These are phyloP conservation scores for Astraeus odoratus DNA, from an alignment of 768 basidiomycete genomes.

Conservation along the genomic window DNA sequence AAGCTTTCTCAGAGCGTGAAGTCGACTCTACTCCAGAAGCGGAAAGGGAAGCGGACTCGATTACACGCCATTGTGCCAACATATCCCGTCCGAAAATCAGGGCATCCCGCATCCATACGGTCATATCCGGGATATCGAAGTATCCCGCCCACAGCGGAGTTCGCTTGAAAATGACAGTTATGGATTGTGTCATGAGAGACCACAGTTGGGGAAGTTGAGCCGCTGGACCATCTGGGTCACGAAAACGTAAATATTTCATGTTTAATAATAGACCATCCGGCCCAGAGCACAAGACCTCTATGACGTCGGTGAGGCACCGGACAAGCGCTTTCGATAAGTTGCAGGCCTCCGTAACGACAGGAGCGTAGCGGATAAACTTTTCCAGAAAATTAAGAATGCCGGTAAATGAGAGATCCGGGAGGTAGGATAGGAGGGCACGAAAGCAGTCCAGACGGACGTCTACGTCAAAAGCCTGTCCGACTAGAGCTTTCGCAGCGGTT, in stretches of 20 bases:
- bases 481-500: slow-evolving; percentile 67
- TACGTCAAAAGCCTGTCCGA: slow-evolving; percentile 83
- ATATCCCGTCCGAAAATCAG: slow-evolving; percentile 88
- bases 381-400: slow-evolving; percentile 66
- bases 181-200: slow-evolving; percentile 71
- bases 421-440: slow-evolving; percentile 63
- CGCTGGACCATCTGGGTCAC: slow-evolving; percentile 39
- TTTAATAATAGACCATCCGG: slow-evolving; percentile 66
- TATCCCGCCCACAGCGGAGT: slow-evolving; percentile 79
- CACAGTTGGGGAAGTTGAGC: slow-evolving; percentile 65
- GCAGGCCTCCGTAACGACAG: slow-evolving; percentile 75
- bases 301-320: slow-evolving; percentile 85
- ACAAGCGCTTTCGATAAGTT: slow-evolving; percentile 86
- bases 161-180: slow-evolving; percentile 78
- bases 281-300: slow-evolving; percentile 77
- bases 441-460: slow-evolving; percentile 87
- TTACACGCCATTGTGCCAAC: slow-evolving; percentile 69
- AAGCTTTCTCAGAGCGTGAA: slow-evolving; percentile 23
- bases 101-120: slow-evolving; percentile 97
- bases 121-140: slow-evolving; percentile 80
- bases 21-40: slow-evolving; percentile 16
- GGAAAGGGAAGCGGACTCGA: slow-evolving; percentile 54
- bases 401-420: slow-evolving; percentile 57
- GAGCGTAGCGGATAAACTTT: slow-evolving; percentile 57
- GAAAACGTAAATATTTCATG: slow-evolving; percentile 39